A percentile compares a stretch with the other conserved stretches of the same genome.
phyloP scores from a whole-genome alignment of 371 early-diverging fungal genomes.

The Mortierella sp. region DNA sequence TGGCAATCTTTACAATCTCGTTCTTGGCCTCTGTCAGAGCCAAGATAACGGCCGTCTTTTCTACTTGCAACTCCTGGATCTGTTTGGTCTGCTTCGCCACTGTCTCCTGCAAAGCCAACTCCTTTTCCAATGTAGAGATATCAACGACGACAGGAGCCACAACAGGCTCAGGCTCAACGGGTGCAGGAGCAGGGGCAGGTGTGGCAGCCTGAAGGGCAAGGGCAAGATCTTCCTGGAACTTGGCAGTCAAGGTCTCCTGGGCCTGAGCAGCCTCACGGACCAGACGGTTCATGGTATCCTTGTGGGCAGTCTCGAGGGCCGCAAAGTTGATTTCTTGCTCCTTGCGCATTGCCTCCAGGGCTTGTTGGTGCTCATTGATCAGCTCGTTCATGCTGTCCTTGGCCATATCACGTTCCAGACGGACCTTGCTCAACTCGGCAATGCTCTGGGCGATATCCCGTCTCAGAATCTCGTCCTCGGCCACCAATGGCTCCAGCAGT shows the following conservation, averaged over 20 bases:
- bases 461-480: conserved; percentile 43
- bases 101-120: conserved; percentile 7
- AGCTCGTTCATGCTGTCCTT: conserved; percentile 51
- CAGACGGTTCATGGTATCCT: conserved; percentile 29
- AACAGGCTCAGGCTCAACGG: background rate
- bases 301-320: conserved; percentile 29
- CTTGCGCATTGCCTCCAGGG: conserved; percentile 30
- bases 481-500: conserved; percentile 39
- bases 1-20: conserved; percentile 14
- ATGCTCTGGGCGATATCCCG: conserved; percentile 29
- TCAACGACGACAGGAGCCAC: background rate
- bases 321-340: conserved; percentile 37
- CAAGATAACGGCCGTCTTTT: background rate
- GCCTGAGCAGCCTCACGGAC: conserved; percentile 30
- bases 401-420: conserved; percentile 43
- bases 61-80: background rate
- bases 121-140: background rate
- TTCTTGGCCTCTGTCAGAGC: conserved; percentile 19
- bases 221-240: conserved; percentile 29
- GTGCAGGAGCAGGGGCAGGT: background rate
- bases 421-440: conserved; percentile 37
- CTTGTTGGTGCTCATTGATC: conserved; percentile 50
- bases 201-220: conserved; percentile 3
- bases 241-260: conserved; percentile 23
- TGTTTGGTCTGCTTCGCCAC: conserved; percentile 18